Conservation (phyloP, 2,329 filamentous ascomycete species). For the Capronia americana region DNA sequence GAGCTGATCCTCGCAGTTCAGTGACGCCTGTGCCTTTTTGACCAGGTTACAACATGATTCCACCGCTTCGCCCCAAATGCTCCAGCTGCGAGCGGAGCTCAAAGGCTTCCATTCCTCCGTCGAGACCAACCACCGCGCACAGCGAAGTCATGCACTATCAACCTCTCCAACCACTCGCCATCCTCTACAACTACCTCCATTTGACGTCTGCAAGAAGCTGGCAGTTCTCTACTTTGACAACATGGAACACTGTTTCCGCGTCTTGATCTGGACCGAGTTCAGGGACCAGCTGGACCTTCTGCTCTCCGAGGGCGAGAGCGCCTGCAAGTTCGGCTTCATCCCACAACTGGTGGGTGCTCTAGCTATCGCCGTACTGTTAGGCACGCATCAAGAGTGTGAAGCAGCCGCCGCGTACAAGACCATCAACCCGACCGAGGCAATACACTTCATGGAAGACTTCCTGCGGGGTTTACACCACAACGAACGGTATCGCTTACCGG, state of each 20-base stretch:
- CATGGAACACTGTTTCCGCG: slow-evolving; percentile 39
- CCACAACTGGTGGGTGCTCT: slow-evolving; percentile 37
- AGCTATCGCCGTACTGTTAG: slow-evolving; percentile 29
- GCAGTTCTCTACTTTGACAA: slow-evolving; percentile 38
- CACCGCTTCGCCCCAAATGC: slow-evolving; percentile 9
- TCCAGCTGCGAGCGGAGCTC: slow-evolving; percentile 24
- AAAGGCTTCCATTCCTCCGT: slow-evolving; percentile 27
- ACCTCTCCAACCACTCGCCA: background rate
- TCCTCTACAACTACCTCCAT: slow-evolving; percentile 28
- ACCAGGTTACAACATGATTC: slow-evolving; percentile 15
- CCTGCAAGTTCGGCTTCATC: slow-evolving; percentile 32
- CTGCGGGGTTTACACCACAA: slow-evolving; percentile 15
- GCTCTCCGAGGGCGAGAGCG: slow-evolving; percentile 30
- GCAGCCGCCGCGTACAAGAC: slow-evolving; percentile 24
- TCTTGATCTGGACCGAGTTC: slow-evolving; percentile 35
- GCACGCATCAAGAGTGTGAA: slow-evolving; percentile 35
- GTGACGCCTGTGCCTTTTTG: slow-evolving; percentile 31
- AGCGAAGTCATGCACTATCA: background rate
- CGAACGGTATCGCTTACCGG: slow-evolving; percentile 31
- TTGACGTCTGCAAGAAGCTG: slow-evolving; percentile 30
- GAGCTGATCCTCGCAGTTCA: slow-evolving; percentile 24
- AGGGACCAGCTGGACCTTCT: slow-evolving; percentile 29
- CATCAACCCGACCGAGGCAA: slow-evolving; percentile 22
- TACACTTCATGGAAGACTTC: slow-evolving; percentile 33
- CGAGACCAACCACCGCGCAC: slow-evolving; percentile 23